Evolutionary conservation across 495 filamentous ascomycete species (phyloP).

Genomic region (Parmelia sp.): DNA sequence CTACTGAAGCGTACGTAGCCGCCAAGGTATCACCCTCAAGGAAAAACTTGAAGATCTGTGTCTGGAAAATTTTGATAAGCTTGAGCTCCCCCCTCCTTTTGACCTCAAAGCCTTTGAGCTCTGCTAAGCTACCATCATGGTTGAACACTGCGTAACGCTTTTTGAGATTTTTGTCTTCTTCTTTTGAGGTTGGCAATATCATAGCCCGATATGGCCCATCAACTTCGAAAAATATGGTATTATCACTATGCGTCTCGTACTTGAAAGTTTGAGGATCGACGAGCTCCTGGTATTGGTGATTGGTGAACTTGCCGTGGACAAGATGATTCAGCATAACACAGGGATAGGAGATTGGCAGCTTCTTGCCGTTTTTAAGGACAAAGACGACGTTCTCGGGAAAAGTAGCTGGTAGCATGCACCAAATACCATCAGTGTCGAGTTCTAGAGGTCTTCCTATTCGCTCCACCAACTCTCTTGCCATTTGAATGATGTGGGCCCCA

Average conservation of each 20-base stretch:
- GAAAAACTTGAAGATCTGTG: constrained; percentile 99
- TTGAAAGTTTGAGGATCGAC: constrained; percentile 70
- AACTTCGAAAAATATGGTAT: constrained; percentile 99
- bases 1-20: constrained; percentile 87
- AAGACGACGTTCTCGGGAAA: constrained; percentile 98
- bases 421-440: constrained; percentile 99
- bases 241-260: constrained; percentile 95
- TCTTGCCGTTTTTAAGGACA: constrained; percentile 90
- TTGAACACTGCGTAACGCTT: constrained; percentile 99
- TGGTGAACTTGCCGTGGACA: constrained; percentile 91
- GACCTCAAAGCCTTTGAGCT: constrained; percentile 96
- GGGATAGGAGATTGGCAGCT: constrained; percentile 88
- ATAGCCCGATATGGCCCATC: constrained; percentile 97
- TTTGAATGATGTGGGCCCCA: constrained; percentile 93
- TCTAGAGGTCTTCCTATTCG: constrained; percentile 89
- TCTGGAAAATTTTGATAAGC: constrained; percentile 99
- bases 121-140: constrained; percentile 91
- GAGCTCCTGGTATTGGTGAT: constrained; percentile 91
- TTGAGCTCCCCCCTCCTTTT: constrained; percentile 98
- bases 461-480: constrained; percentile 91
- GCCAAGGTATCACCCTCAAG: constrained; percentile 77
- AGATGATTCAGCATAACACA: constrained; percentile 99
- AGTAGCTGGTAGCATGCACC: constrained; percentile 96
- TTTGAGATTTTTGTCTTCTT: constrained; percentile 99
- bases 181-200: constrained; percentile 94